Evolutionary conservation across 2,329 filamentous ascomycete genomes (phyloP).

Genomic region (Colletotrichum euphorbiae): DNA sequence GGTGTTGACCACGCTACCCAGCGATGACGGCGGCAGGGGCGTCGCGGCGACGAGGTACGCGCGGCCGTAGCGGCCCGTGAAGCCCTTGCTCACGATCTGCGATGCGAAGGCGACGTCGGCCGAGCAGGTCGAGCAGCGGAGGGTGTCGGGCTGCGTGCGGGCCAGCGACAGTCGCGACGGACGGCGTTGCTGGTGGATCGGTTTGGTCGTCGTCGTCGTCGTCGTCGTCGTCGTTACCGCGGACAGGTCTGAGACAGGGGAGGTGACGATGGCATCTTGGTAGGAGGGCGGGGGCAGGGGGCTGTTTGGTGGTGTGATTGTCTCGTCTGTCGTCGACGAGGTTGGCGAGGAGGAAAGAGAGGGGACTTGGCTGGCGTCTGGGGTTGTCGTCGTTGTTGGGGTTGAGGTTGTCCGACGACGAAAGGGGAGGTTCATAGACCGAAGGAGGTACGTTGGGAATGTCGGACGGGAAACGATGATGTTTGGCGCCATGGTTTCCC

Average conservation of each 20-base stretch:
- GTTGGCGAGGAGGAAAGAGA: constrained; percentile 52
- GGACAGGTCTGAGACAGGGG: background rate
- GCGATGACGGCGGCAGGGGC: constrained; percentile 39
- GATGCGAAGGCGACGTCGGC: constrained; percentile 70
- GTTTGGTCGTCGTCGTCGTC: constrained; percentile 9
- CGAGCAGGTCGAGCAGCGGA: constrained; percentile 70
- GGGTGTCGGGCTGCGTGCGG: constrained; percentile 62
- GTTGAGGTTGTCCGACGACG: constrained; percentile 53
- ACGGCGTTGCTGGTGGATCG: background rate
- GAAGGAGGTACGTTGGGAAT: constrained; percentile 65
- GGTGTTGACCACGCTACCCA: constrained; percentile 35
- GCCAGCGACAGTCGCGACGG: constrained; percentile 48
- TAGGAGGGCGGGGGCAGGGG: constrained; percentile 44
- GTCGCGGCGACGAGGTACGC: constrained; percentile 68
- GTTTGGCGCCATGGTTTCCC: constrained; percentile 29
- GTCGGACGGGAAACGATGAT: constrained; percentile 57
- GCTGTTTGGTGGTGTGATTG: constrained; percentile 42
- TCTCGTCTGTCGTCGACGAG: constrained; percentile 48
- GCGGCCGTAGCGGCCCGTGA: constrained; percentile 73
- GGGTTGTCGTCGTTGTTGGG: constrained; percentile 28
- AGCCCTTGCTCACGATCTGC: constrained; percentile 74
- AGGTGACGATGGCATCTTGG: constrained; percentile 30
- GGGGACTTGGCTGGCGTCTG: constrained; percentile 45
- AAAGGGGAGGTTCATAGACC: constrained; percentile 62
- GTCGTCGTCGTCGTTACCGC: no score